Base-by-base conservation (phyloP, 1,139 yeast genomes). In the Trichomonascaceae sp. region DNA sequence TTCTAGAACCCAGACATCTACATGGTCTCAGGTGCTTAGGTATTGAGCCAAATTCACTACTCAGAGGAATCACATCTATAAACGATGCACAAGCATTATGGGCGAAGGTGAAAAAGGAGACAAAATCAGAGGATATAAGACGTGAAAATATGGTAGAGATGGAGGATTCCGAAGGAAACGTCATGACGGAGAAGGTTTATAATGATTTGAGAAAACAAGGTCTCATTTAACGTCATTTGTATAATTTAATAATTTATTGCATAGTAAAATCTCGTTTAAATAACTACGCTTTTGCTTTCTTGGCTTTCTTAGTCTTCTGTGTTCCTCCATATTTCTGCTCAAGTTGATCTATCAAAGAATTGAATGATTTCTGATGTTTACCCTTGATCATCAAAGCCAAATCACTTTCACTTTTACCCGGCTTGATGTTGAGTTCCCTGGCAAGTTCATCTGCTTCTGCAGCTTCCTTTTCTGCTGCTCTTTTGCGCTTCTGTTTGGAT, bases 101-200 rank as follows among this genome's bases (percentile, higher is more conserved):
- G 82, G 72, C 74, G 1, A 72, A 69, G 47, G 59, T 84, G 9
- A 74, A 74, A 58, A 68, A 69, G 44, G 77, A 77, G 43, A 68
- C 69, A 20, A 67, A 78, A 51, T 59, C 64, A 1, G 70, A 70
- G 54, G 77, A 76, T 38, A 75, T 72, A 18, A 76, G 76, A 53
- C 66, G 67, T 19, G 89, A 84, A 55, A 78, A 79, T 58, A 81
- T 83, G 0, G 78, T 85, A 7, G 96, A 91, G 68, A 87, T 90
- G 52, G 98, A 91, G 67, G 98, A 93, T 66, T 85, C 82, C 1
- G 90, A 88, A 36, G 99, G 98, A 8, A 91, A 93, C 67, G 96
- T 89, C 19, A 86, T 93, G 95, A 79, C 86, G 38, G 85, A 83
- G 60, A 81, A 82, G 63, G 93, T 89, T 48, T 91, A 87, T 69